Evolutionary conservation across 805 yeast genomes (phyloP).

Genomic region (Saturnispora galanensis): DNA sequence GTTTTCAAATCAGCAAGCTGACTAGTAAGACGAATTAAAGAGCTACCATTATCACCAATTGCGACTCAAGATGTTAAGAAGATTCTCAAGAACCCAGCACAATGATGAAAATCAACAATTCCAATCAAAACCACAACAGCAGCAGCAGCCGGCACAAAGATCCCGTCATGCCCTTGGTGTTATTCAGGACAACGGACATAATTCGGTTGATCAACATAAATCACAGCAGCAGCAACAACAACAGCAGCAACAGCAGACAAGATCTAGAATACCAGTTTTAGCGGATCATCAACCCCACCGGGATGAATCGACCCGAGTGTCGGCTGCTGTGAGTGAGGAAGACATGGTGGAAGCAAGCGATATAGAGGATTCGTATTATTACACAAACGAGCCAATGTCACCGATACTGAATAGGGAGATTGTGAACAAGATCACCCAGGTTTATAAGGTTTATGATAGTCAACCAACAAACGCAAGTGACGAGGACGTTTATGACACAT

Average conservation of each 20-base stretch:
- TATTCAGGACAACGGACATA: too few species aligned
- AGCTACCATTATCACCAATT: background rate
- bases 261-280: too few species aligned
- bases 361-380: conserved; percentile 13
- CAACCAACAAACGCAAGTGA: conserved; percentile 57
- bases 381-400: conserved; percentile 40
- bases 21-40: background rate
- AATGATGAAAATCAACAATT: conserved; percentile 19
- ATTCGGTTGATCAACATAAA: conserved; percentile 9
- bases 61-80: conserved; percentile 11
- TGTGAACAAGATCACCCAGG: conserved; percentile 39
- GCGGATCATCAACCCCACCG: too few species aligned
- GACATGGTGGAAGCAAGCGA: conserved; percentile 7
- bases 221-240: background rate
- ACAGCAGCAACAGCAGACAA: background rate
- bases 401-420: conserved; percentile 44
- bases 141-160: background rate
- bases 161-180: too few species aligned
- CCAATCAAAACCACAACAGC: conserved; percentile 2
- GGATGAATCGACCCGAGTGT: too few species aligned
- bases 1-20: background rate
- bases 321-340: background rate
- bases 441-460: conserved; percentile 42
- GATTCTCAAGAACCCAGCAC: conserved; percentile 13
- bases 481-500: conserved; percentile 75